These are phyloP conservation scores for Barbarea vulgaris DNA, from an alignment of 345 rosid genomes.

Conservation along the genomic window DNA sequence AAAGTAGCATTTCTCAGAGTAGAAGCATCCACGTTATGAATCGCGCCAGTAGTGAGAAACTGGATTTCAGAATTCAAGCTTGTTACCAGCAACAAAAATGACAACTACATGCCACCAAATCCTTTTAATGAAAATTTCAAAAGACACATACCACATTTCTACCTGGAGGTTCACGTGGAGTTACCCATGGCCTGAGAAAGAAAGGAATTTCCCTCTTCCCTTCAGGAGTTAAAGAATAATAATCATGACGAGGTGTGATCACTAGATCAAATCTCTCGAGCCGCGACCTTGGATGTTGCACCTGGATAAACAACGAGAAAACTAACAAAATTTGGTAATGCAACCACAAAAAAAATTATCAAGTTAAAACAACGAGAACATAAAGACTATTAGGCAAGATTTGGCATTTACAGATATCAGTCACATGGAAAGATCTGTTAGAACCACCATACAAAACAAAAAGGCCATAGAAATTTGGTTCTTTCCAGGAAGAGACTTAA, in stretches of 20 bases:
- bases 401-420: conserved; percentile 7
- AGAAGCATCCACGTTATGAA: conserved; percentile 76
- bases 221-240: conserved; percentile 75
- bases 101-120: neutral
- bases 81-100: conserved; percentile 27
- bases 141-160: conserved; percentile 67
- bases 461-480: neutral
- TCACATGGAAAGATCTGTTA: neutral
- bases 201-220: conserved; percentile 69
- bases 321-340: neutral
- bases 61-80: conserved; percentile 36
- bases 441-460: neutral
- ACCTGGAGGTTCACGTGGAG: conserved; percentile 77
- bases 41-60: conserved; percentile 91
- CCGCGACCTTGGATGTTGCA: conserved; percentile 86
- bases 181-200: conserved; percentile 74
- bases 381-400: conserved; percentile 1
- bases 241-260: conserved; percentile 88
- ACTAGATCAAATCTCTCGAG: conserved; percentile 85
- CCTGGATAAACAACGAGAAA: conserved; percentile 49
- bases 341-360: neutral
- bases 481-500: conserved; percentile 34
- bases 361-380: neutral
- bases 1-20: conserved; percentile 66
- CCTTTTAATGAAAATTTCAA: conserved; percentile 1